phyloP scores from a whole-genome alignment of 1,284 basidiomycete species.

The Malassezia caprae region DNA sequence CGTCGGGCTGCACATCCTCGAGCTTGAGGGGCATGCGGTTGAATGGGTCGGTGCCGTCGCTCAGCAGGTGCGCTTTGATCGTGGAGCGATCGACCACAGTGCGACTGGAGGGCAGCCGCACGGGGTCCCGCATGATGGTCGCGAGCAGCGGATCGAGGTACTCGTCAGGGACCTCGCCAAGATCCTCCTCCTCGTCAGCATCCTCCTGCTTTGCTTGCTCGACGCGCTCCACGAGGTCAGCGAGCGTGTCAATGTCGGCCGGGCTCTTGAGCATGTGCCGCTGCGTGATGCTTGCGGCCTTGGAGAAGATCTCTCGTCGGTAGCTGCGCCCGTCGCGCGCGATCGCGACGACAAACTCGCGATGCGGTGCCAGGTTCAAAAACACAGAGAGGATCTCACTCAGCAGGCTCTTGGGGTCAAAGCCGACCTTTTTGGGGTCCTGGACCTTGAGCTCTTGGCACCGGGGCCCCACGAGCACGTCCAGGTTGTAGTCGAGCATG shows the following conservation, averaged over 20 bases:
- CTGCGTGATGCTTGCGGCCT: slow-evolving; percentile 63
- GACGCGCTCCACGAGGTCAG: slow-evolving; percentile 66
- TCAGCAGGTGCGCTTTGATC: slow-evolving; percentile 87
- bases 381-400: slow-evolving; percentile 84
- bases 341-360: slow-evolving; percentile 74
- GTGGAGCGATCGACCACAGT: slow-evolving; percentile 76
- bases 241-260: slow-evolving; percentile 65
- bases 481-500: slow-evolving; percentile 91
- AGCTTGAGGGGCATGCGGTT: slow-evolving; percentile 50
- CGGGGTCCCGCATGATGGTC: slow-evolving; percentile 91
- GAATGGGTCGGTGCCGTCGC: slow-evolving; percentile 61
- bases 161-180: slow-evolving; percentile 89
- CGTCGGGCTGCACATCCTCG: slow-evolving; percentile 46
- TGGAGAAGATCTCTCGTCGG: slow-evolving; percentile 69
- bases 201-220: slow-evolving; percentile 72
- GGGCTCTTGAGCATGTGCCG: slow-evolving; percentile 65
- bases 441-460: slow-evolving; percentile 70
- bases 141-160: slow-evolving; percentile 82
- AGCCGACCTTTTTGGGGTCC: slow-evolving; percentile 78
- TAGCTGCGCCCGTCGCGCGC: slow-evolving; percentile 90
- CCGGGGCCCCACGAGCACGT: slow-evolving; percentile 74
- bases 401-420: slow-evolving; percentile 73
- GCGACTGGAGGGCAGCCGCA: slow-evolving; percentile 74
- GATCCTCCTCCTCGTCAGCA: slow-evolving; percentile 70
- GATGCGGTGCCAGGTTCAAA: slow-evolving; percentile 71